Base-by-base conservation (phyloP, 192 early-diverging fungal species). In the Phycomyces blakesleeanus region DNA sequence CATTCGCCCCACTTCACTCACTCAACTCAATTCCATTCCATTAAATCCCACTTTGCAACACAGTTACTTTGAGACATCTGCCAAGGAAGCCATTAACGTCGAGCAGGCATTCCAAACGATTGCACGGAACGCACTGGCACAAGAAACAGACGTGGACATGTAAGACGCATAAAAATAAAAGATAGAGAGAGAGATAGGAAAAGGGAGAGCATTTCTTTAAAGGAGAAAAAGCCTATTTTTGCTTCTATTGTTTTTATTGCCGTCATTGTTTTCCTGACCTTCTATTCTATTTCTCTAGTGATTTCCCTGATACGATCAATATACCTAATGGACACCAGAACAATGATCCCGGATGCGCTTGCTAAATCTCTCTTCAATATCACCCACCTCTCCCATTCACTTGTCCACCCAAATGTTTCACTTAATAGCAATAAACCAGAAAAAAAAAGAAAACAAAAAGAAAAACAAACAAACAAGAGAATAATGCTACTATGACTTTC, bases 1-100 rank as follows among this genome's bases (percentile, higher is more conserved):
- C 29, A 34, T 7, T 34, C 2, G 2, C 29, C 29, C 2, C n/a
- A n/a, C n/a, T n/a, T n/a, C n/a, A n/a, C n/a, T n/a, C n/a, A n/a
- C n/a, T n/a, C n/a, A n/a, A n/a, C n/a, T n/a, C n/a, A n/a, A n/a
- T n/a, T n/a, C n/a, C n/a, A n/a, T n/a, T n/a, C n/a, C n/a, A n/a
- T n/a, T n/a, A n/a, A n/a, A n/a, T n/a, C 12, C 11, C 54, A 26
- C 29, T n/a, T n/a, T n/a, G n/a, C n/a, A n/a, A n/a, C n/a, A 12
- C 29, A 56, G 56, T 15, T 97, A 96, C 85, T 99, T 99, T 89
- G 95, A 99, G 80, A 96, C 96, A 8, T 90, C 87, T 66, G 97
- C 97, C 40, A 99, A 98, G 77, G 95, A 95, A 72, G 94, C 91
- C 51, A 96, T 93, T 76, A 98, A 99, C 62, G 97, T 99, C 21